phyloP scores from a whole-genome alignment of 768 basidiomycete species.

The Suillus placidus region DNA sequence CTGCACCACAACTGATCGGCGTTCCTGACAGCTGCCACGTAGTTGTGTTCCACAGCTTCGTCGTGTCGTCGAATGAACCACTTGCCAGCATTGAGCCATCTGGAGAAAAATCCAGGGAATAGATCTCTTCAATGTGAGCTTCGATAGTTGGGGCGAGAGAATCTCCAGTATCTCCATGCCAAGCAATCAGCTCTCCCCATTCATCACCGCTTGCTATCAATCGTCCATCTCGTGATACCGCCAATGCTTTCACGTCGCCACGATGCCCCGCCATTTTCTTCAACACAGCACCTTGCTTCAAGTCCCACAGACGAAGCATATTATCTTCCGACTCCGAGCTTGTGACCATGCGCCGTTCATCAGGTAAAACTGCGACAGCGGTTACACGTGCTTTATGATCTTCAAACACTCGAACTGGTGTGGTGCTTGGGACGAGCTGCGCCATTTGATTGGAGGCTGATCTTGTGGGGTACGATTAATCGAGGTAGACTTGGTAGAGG shows the following conservation, averaged over 20 bases:
- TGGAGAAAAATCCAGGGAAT: not conserved
- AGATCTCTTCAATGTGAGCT: not conserved
- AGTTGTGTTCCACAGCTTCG: not conserved
- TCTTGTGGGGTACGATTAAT: not conserved
- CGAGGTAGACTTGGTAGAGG: not conserved
- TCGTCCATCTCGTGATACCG: not conserved
- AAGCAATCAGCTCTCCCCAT: not conserved
- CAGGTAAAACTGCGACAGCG: not conserved
- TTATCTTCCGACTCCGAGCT: not conserved
- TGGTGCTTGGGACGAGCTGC: not conserved
- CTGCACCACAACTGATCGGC: not conserved
- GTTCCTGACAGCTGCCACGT: not conserved
- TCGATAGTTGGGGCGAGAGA: not conserved
- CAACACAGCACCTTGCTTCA: not conserved
- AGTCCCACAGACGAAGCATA: not conserved
- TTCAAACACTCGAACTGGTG: not conserved
- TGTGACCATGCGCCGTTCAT: not conserved
- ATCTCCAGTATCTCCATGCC: not conserved
- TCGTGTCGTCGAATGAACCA: not conserved
- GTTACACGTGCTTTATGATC: not conserved
- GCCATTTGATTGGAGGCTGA: not conserved
- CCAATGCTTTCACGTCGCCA: not conserved
- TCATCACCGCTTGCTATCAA: not conserved
- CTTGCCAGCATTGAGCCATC: not conserved
- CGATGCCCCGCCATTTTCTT: not conserved